Evolutionary conservation across 768 basidiomycete species (phyloP).

Genomic region (Boletus vermiculosoides): DNA sequence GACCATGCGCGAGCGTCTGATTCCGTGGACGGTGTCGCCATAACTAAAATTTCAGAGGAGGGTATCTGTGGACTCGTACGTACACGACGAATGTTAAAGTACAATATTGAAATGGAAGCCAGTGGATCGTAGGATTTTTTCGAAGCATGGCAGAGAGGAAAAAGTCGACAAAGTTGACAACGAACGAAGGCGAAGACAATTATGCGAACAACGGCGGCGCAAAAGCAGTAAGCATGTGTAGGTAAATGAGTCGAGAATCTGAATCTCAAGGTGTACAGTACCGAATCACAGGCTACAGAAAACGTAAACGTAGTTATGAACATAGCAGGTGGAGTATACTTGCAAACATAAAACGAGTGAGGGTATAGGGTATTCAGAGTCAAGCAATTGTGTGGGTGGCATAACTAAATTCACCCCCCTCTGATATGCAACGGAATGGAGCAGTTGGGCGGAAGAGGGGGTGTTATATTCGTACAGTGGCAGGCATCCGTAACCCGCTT

Average conservation of each 20-base stretch:
- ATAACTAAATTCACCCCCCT: conserved; percentile 20
- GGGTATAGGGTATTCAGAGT: conserved; percentile 23
- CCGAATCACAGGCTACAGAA: conserved; percentile 27
- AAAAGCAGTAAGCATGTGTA: conserved; percentile 12
- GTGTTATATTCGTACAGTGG: conserved; percentile 38
- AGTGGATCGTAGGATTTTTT: background rate
- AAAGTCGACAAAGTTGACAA: background rate
- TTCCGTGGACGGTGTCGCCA: background rate
- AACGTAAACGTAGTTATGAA: conserved; percentile 27
- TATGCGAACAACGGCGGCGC: conserved; percentile 7
- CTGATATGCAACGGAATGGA: conserved; percentile 38
- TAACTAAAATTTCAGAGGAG: conserved; percentile 5
- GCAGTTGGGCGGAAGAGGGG: conserved; percentile 40
- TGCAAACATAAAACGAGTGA: conserved; percentile 27
- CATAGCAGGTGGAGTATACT: conserved; percentile 30
- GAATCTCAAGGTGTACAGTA: conserved; percentile 26
- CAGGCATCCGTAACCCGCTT: conserved; percentile 51
- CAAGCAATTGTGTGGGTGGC: background rate
- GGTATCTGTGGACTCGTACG: conserved; percentile 19
- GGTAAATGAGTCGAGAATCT: background rate
- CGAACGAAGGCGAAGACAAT: conserved; percentile 15
- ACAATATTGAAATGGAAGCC: conserved; percentile 8
- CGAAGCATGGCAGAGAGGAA: conserved; percentile 1
- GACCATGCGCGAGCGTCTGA: background rate
- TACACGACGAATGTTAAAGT: conserved; percentile 13